Percentiles rank a stretch among this genome's conserved stretches.
Conservation (phyloP, 75 land plant genomes). For the Isoetes taiwanensis region DNA sequence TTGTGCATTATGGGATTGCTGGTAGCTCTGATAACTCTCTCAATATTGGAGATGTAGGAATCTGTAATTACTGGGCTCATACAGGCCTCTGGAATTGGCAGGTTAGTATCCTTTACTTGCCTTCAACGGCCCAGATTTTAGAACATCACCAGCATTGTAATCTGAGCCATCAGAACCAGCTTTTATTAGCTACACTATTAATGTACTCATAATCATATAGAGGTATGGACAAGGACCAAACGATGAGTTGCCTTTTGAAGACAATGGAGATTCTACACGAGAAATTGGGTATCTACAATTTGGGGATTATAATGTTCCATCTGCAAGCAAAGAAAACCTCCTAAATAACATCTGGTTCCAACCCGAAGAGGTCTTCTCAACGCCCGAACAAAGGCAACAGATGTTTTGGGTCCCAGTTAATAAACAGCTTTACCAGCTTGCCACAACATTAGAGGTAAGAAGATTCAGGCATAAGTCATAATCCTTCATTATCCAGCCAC, state of each 20-base stretch:
- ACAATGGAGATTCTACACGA: no score
- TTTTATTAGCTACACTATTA: no score
- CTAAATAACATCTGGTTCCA: conserved; percentile 10
- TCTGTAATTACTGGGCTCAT: conserved; percentile 20
- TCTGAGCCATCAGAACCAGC: no score
- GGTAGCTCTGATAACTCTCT: conserved; percentile 22
- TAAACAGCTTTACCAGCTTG: conserved; percentile 2
- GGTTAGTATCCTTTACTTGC: no score
- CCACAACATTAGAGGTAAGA: conserved; percentile 1
- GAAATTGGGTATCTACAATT: no score
- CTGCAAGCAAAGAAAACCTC: conserved; percentile 1
- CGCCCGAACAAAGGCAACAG: conserved; percentile 13
- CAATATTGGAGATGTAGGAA: conserved; percentile 23
- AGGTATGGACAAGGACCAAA: no score
- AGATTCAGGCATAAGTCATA: neutral
- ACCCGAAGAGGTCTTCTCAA: conserved; percentile 13
- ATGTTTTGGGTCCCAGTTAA: conserved; percentile 9
- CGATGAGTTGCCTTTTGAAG: no score
- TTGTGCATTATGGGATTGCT: conserved; percentile 36
- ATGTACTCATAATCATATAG: no score
- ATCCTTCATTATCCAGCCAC: neutral
- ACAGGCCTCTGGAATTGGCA: conserved; percentile 32
- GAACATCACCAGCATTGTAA: no score
- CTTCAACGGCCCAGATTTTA: no score
- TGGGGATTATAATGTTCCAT: neutral